Evolutionary conservation across 495 filamentous ascomycete genomes (phyloP).

Genomic region (Penicillium tannophilum): DNA sequence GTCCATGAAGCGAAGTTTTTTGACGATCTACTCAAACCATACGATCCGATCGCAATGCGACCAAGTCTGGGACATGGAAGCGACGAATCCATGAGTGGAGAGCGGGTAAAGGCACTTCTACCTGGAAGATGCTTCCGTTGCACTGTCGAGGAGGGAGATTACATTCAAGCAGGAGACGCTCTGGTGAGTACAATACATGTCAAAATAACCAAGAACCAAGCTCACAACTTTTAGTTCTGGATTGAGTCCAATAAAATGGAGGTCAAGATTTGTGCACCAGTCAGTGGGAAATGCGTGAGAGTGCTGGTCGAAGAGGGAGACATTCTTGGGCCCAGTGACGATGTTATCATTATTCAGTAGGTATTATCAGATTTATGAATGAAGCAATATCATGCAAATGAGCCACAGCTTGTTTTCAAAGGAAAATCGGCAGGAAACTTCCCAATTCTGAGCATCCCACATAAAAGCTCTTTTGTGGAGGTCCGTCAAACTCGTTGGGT

Average conservation of each 20-base stretch:
- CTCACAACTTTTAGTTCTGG: slow-evolving; percentile 3
- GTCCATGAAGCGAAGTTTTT: slow-evolving; percentile 5
- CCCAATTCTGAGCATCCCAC: not conserved
- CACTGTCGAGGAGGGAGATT: slow-evolving; percentile 7
- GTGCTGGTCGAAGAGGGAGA: slow-evolving; percentile 5
- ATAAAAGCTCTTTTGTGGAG: not conserved
- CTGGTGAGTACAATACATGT: slow-evolving; percentile 1
- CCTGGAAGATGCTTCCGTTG: slow-evolving; percentile 10
- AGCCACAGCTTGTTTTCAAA: too few species aligned
- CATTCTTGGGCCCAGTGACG: slow-evolving; percentile 11
- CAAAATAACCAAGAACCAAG: not conserved
- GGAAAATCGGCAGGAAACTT: too few species aligned
- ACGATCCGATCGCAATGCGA: slow-evolving; percentile 12
- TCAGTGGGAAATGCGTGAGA: slow-evolving; percentile 13
- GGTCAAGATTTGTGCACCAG: slow-evolving; percentile 9
- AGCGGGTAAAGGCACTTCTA: slow-evolving; percentile 9
- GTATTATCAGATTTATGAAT: not conserved
- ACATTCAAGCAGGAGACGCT: slow-evolving; percentile 5
- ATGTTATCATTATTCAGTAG: slow-evolving; percentile 11
- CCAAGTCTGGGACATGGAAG: not conserved
- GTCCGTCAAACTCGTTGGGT: not conserved
- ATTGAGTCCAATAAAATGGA: slow-evolving; percentile 15
- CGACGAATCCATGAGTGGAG: slow-evolving; percentile 4
- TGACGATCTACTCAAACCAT: slow-evolving; percentile 13
- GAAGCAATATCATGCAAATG: not conserved